Evolutionary conservation across 1,284 basidiomycete species (phyloP), one percentile per base, ranked within the genome.

Genomic region (Ustilago lituana): DNA sequence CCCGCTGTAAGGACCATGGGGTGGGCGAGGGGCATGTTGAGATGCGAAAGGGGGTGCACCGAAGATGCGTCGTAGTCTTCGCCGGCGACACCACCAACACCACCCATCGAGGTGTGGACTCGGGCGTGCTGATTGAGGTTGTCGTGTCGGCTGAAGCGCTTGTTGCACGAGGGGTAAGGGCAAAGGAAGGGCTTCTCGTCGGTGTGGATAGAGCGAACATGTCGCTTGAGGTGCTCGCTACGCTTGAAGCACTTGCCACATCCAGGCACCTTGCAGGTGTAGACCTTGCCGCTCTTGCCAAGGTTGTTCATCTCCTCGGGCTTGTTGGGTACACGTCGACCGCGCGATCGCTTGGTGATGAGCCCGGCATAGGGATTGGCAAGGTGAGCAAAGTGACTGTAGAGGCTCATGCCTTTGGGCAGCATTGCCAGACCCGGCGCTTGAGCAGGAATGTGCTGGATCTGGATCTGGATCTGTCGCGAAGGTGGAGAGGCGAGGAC

Each of bases 171-270:
- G 33, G 74, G 72, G 47, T 60, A 69, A 22, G 73, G 62, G 66
- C 77, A 79, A 29, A 63, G 62, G 72, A 69, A 79, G n/a, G 77
- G 75, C 65, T 77, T 77, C 27, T 77, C 77, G 49, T 79, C 77
- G 17, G 77, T 78, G 61, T 79, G 77, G 38, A 79, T 79, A 41
- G 74, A 76, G n/a, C 76, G 64, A 12, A 79, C 72, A 44, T 79
- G 77, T 19, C 77, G 54, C 68, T 79, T 79, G 56, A 79, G 69
- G 37, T 79, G 77, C 53, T 79, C 77, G 56, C 72, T 74, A 20
- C 77, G 74, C 55, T 77, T 77, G 69, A 79, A 79, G 45, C 74
- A 76, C 56, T 79, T 79, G 51, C 76, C 76, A 33, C 77, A 79
- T 35, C 76, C 77, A 24, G 73, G 75, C 15, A 79, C 77, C 45